Evolutionary conservation across 2,329 filamentous ascomycete species (phyloP).

Genomic region (Aspergillus transmontanensis): DNA sequence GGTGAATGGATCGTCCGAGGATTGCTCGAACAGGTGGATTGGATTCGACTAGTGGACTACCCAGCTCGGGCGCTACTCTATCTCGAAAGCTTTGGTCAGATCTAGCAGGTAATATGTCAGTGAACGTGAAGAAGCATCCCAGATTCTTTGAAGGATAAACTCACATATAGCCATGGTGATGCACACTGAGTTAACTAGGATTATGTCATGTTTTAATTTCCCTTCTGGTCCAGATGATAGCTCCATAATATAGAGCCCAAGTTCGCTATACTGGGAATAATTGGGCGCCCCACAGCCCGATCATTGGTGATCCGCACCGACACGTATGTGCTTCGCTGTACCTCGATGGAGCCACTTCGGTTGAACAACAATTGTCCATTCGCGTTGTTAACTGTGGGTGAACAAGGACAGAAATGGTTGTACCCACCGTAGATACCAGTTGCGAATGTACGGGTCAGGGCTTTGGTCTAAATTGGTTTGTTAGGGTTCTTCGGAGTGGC

Average conservation of each 20-base stretch:
- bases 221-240: background rate
- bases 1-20: background rate
- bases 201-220: slow-evolving; percentile 1
- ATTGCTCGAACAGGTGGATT: background rate
- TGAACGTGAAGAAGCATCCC: background rate
- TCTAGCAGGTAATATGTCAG: background rate
- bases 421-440: background rate
- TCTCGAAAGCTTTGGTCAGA: background rate
- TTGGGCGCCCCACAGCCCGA: slow-evolving; percentile 4
- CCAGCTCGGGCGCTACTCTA: background rate
- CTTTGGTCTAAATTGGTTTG: background rate
- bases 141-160: background rate
- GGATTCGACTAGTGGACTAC: background rate
- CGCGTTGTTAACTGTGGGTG: background rate
- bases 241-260: background rate
- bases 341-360: background rate
- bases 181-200: background rate
- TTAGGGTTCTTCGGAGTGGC: background rate
- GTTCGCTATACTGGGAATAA: background rate
- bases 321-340: slow-evolving; percentile 5
- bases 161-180: background rate
- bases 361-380: background rate
- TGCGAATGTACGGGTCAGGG: background rate
- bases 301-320: background rate
- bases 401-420: background rate